A percentile compares a stretch with the other conserved stretches of the same genome.
phyloP scores from a whole-genome alignment of 257 asterid genomes.

The Cynanchum wilfordii region DNA sequence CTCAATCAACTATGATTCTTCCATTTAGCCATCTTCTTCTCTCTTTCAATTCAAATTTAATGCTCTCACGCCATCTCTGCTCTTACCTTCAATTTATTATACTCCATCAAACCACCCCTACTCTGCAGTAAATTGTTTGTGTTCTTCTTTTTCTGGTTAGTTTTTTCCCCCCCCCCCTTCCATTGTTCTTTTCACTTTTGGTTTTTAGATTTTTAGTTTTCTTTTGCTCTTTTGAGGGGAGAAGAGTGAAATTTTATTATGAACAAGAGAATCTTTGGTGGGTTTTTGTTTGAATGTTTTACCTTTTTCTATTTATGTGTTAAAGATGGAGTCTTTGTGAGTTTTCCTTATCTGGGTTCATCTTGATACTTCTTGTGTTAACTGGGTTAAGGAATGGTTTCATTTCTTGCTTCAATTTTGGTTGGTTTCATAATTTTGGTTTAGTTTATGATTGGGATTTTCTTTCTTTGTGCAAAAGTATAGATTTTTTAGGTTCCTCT shows the following conservation, averaged over 20 bases:
- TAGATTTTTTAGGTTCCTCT: not conserved
- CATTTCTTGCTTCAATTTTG: not conserved
- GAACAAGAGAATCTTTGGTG: not conserved
- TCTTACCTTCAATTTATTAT: not conserved
- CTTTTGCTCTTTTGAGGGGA: not conserved
- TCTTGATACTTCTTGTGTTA: constrained; percentile 2
- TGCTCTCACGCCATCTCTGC: constrained; percentile 2
- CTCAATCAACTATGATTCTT: not conserved
- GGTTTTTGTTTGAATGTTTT: not conserved
- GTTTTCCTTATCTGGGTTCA: not conserved
- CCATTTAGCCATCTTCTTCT: not conserved
- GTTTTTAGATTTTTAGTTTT: not conserved
- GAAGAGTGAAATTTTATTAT: not conserved
- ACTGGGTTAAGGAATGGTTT: constrained; percentile 1
- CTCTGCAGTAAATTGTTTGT: not conserved
- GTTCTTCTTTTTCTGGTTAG: not conserved
- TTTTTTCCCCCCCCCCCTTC: too few relatives aligned
- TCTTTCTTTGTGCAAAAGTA: not conserved
- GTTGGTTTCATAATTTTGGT: not conserved
- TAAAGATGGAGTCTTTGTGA: not conserved
- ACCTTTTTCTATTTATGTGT: not conserved
- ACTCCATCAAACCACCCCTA: not conserved
- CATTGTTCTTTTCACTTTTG: not conserved
- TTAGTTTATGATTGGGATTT: not conserved
- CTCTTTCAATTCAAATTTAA: not conserved